Base-by-base conservation (phyloP, 176 grass and related monocot species). In the Phragmites australis region DNA sequence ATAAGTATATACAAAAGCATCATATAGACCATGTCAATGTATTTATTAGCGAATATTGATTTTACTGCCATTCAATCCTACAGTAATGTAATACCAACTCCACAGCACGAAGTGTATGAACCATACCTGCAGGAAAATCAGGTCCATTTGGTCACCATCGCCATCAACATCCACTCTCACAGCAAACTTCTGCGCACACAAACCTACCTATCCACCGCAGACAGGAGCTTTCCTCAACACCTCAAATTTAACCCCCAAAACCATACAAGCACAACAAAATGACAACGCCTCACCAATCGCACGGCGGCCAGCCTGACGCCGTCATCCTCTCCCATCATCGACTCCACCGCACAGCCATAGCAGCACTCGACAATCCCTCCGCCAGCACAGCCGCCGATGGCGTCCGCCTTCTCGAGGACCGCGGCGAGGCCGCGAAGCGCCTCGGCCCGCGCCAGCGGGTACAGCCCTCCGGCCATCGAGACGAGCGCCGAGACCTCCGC, bases 71-170 rank as follows among this genome's bases (percentile, higher is more conserved):
- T 52, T 65, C 49, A 47, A 49, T 21, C 2, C n/a, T 72, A 72
- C 1, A 41, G 41, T 68, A 64, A 2, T 53, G 18, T 41, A 64
- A 51, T 32, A 55, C 16, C 34, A 37, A 40, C 76, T 65, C 25
- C 39, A 57, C 39, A 57, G 46, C 37, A 46, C 39, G 6, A 73
- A 47, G 16, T 65, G 47, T 52, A 63, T 51, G 54, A 73, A 59
- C 7, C 58, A 59, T 90, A 97, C 94, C 87, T 92, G 91, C 76
- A 88, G 71, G 74, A 97, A 97, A 78, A 94, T 83, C 22, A 65
- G 31, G 86, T 94, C 82, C 50, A 88, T 85, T 53, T 76, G 72
- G 45, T 77, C 87, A 56, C 22, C 74, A 43, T 83, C 41, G 18
- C 27, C 79, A 2, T 25, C 54, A 6, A 64, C 11, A 57, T 81